Conservation (phyloP, 2,329 filamentous ascomycete species). For the Colletotrichum navitas region DNA sequence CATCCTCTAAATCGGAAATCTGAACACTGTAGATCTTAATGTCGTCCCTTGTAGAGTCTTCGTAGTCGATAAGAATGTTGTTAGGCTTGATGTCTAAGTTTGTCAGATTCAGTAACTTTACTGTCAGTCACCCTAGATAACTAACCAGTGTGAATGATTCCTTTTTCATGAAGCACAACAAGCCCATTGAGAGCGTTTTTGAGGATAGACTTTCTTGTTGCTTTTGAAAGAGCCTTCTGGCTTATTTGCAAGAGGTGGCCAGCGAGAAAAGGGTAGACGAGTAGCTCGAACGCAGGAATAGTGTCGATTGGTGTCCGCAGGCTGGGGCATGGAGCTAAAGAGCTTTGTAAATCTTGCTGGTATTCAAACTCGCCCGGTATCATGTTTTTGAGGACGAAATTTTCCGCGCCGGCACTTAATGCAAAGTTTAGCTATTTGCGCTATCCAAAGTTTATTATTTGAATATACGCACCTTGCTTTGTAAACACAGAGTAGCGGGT, state of each 20-base stretch:
- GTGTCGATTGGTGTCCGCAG: too few species aligned
- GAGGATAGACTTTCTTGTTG: conserved; percentile 5
- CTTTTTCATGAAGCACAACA: not conserved
- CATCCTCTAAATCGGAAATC: not conserved
- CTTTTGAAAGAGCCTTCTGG: not conserved
- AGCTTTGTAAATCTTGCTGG: too few species aligned
- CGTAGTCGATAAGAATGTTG: conserved; percentile 8
- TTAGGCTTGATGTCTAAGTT: not conserved
- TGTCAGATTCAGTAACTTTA: not conserved
- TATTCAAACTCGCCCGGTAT: too few species aligned
- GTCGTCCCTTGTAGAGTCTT: not conserved
- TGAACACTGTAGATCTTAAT: not conserved
- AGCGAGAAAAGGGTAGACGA: not conserved
- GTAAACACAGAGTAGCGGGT: too few species aligned
- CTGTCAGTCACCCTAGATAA: not conserved
- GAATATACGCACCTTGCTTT: too few species aligned
- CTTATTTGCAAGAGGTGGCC: not conserved
- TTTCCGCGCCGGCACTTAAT: too few species aligned
- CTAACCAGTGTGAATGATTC: conserved; percentile 3
- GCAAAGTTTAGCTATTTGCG: too few species aligned
- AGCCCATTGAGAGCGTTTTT: not conserved
- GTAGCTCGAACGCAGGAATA: too few species aligned
- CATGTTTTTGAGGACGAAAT: too few species aligned
- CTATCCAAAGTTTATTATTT: too few species aligned
- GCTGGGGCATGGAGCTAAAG: too few species aligned